Percentiles rank a stretch among this genome's conserved stretches.
These are phyloP conservation scores for Penicillium salamii DNA, from an alignment of 495 filamentous ascomycete species.

Conservation along the genomic window DNA sequence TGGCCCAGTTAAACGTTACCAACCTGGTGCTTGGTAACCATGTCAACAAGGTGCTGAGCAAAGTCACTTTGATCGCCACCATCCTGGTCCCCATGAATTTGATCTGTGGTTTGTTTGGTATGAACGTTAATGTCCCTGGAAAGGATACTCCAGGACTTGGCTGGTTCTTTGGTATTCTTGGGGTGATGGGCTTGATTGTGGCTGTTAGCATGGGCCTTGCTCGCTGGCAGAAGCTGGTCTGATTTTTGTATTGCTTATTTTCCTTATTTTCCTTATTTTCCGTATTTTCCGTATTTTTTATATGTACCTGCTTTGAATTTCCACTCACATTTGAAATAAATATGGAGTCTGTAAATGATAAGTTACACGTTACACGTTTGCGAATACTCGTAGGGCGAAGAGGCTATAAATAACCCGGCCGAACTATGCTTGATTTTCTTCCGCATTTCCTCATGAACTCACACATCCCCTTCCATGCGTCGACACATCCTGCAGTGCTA, in stretches of 20 bases:
- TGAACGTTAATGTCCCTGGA: constrained; percentile 90
- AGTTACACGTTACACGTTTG: too few species aligned
- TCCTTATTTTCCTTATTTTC: not conserved
- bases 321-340: not conserved
- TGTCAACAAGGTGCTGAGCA: constrained; percentile 82
- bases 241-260: constrained; percentile 5
- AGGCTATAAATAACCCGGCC: not conserved
- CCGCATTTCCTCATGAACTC: not conserved
- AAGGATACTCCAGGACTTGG: constrained; percentile 47
- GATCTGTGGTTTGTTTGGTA: constrained; percentile 92
- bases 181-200: constrained; percentile 59
- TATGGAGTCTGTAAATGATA: too few species aligned
- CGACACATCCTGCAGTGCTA: constrained; percentile 66
- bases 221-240: constrained; percentile 44
- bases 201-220: constrained; percentile 49
- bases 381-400: too few species aligned
- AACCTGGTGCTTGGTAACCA: constrained; percentile 77
- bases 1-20: constrained; percentile 91
- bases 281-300: not conserved
- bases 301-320: too few species aligned
- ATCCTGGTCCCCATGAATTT: constrained; percentile 96
- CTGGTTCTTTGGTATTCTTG: constrained; percentile 83
- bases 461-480: constrained; percentile 47
- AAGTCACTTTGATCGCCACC: constrained; percentile 92
- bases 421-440: not conserved